Percentiles rank a stretch among this genome's conserved stretches.
Conservation (phyloP, 2,329 filamentous ascomycete species). For the Cercospora sp. region DNA sequence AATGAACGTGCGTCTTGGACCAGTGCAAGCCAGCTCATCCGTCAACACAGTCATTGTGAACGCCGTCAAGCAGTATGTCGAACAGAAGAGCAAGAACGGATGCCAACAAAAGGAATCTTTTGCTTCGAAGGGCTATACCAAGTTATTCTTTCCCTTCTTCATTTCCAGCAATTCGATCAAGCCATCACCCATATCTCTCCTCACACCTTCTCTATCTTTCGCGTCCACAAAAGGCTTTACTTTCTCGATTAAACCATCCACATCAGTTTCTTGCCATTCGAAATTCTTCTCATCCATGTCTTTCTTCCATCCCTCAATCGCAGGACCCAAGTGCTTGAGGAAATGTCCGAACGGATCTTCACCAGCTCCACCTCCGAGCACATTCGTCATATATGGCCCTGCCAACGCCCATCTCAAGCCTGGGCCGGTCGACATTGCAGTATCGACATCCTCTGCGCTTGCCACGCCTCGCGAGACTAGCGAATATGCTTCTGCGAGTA, state of each 20-base stretch:
- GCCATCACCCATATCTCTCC: conserved; percentile 19
- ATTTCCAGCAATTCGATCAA: conserved; percentile 22
- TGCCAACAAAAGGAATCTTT: background rate
- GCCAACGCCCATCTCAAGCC: conserved; percentile 26
- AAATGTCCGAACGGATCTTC: conserved; percentile 20
- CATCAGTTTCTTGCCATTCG: conserved; percentile 9
- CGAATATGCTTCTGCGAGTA: conserved; percentile 42
- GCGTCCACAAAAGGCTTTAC: conserved; percentile 14
- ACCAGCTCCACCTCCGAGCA: conserved; percentile 18
- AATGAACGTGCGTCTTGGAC: background rate
- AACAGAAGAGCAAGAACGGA: background rate
- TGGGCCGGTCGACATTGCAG: conserved; percentile 24
- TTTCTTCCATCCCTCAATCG: conserved; percentile 18
- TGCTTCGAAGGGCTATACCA: background rate
- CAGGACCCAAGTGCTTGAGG: conserved; percentile 21
- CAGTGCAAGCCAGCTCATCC: background rate
- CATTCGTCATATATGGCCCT: conserved; percentile 36
- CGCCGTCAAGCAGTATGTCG: background rate
- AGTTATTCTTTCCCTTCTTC: conserved; percentile 17
- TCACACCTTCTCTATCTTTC: conserved; percentile 14
- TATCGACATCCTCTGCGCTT: conserved; percentile 35
- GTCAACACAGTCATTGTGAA: background rate
- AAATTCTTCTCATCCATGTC: conserved; percentile 26
- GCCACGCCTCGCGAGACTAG: conserved; percentile 39
- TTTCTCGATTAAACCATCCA: conserved; percentile 11